Evolutionary conservation across 768 basidiomycete genomes (phyloP).

Genomic region (Rubroboletus satanas): DNA sequence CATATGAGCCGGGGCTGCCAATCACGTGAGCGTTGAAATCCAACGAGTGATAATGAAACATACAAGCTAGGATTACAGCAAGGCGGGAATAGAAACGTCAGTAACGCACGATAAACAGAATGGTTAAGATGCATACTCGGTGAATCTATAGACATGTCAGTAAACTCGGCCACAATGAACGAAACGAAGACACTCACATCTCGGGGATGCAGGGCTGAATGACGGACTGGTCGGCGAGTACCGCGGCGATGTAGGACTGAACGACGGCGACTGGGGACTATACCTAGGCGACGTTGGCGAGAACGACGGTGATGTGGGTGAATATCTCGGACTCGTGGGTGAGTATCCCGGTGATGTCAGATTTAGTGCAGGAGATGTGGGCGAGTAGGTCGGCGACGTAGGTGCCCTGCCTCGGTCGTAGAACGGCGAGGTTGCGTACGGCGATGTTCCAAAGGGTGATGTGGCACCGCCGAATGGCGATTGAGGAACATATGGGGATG

Average conservation of each 20-base stretch:
- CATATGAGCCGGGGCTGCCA: conserved; percentile 68
- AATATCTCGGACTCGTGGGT: conserved; percentile 76
- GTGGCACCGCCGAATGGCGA: conserved; percentile 82
- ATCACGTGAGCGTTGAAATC: conserved; percentile 6
- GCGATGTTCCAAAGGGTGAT: conserved; percentile 77
- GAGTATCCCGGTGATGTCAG: conserved; percentile 73
- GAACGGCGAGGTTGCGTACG: conserved; percentile 83
- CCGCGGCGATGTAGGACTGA: conserved; percentile 84
- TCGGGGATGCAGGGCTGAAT: conserved; percentile 91
- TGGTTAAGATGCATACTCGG: conserved; percentile 56
- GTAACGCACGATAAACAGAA: conserved; percentile 13
- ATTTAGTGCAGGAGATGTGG: conserved; percentile 80
- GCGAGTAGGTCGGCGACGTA: conserved; percentile 84
- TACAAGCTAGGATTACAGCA: conserved; percentile 51
- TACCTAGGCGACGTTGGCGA: conserved; percentile 83
- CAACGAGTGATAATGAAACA: conserved; percentile 27
- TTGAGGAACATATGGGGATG: conserved; percentile 84
- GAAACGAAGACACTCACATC: conserved; percentile 51
- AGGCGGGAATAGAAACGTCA: conserved; percentile 16
- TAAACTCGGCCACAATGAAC: background rate
- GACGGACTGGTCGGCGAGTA: conserved; percentile 89
- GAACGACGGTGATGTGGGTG: conserved; percentile 80
- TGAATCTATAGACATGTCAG: conserved; percentile 50
- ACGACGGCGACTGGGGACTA: conserved; percentile 87
- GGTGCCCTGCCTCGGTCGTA: conserved; percentile 60